Conservation (phyloP, 345 rosid species). For the Rhodamnia argentea region DNA sequence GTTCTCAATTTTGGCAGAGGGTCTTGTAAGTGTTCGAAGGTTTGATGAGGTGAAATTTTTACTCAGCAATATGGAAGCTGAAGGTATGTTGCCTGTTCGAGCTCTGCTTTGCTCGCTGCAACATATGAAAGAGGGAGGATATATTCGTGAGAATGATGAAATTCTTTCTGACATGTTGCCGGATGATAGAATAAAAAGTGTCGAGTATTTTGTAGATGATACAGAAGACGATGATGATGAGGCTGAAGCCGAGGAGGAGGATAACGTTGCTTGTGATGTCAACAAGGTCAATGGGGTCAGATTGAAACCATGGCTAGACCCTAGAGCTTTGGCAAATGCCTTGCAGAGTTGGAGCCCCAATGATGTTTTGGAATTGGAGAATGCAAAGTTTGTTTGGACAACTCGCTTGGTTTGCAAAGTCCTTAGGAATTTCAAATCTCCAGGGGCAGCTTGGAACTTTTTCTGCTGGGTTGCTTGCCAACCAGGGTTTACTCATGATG, state of each 20-base stretch:
- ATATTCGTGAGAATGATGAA: conserved; percentile 37
- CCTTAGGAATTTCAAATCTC: conserved; percentile 59
- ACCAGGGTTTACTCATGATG: conserved; percentile 73
- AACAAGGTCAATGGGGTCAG: conserved; percentile 15
- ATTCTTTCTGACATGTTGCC: conserved; percentile 54
- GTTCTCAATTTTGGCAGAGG: conserved; percentile 42
- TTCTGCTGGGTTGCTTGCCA: conserved; percentile 90
- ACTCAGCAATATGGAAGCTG: conserved; percentile 53
- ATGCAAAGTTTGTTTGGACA: conserved; percentile 80
- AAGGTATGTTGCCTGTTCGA: conserved; percentile 61
- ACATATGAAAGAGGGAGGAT: conserved; percentile 53
- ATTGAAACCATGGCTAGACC: conserved; percentile 84
- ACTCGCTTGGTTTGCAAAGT: conserved; percentile 74
- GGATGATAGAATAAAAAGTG: conserved; percentile 48
- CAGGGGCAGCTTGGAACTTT: conserved; percentile 76
- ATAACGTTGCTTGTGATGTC: conserved; percentile 1
- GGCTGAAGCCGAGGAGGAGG: neutral
- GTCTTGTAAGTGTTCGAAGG: conserved; percentile 32
- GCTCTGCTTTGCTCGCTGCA: conserved; percentile 42
- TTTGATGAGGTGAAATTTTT: conserved; percentile 43
- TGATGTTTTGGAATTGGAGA: conserved; percentile 45
- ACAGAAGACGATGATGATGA: conserved; percentile 6
- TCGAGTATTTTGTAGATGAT: conserved; percentile 21
- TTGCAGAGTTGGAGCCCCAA: conserved; percentile 55
- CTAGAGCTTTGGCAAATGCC: conserved; percentile 74